Evolutionary conservation across 2,329 filamentous ascomycete species (phyloP), one percentile per base, ranked within the genome.

Genomic region (Taxawa tesnikishii): DNA sequence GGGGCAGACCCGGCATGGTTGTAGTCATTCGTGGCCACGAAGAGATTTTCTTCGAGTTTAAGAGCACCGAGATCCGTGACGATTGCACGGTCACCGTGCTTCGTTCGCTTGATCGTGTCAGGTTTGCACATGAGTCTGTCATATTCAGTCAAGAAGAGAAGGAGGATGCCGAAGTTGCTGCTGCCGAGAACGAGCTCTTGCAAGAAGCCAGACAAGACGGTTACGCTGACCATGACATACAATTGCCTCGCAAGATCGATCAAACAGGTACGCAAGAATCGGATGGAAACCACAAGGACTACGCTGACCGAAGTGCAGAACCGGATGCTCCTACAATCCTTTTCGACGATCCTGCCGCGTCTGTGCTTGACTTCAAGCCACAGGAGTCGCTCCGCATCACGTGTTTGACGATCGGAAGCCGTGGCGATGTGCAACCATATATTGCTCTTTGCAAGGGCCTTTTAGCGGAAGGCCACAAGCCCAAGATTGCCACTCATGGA

Each of bases 361-460:
- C 87, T 0, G 80, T 94, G 36, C 68, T 94, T 40, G 84, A 90
- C 43, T 93, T 94, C 60, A 94, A 93, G 56, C 88, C 90, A 0
- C 60, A 74, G 2, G 68, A 83, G 44, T 66, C 87, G 2, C 63
- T 98, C 51, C 77, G 68, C 13, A 81, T 98, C 38, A 94, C 88
- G 2, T 98, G 90, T 51, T 63, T 98, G 23, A 98, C 90, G 0
- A 98, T 98, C 40, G 90, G 90, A 11, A 94, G 88, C 9, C 73
- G 90, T 37, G 90, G 90, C 15, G 90, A 98, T 51, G 88, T 98
- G 4, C 90, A 98, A 53, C 90, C 90, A 1, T 98, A 96, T 53
- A 96, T 98, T 52, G 85, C 90, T 0, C 65, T 98, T 1, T 94
- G 90, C 61, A 94, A 94, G 51, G 84, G 83, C 1, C 63, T 98